Percentiles rank a stretch among this genome's conserved stretches.
These are phyloP conservation scores for Saccharomyces kudriavzevii DNA, from an alignment of 805 yeast genomes.

Conservation along the genomic window DNA sequence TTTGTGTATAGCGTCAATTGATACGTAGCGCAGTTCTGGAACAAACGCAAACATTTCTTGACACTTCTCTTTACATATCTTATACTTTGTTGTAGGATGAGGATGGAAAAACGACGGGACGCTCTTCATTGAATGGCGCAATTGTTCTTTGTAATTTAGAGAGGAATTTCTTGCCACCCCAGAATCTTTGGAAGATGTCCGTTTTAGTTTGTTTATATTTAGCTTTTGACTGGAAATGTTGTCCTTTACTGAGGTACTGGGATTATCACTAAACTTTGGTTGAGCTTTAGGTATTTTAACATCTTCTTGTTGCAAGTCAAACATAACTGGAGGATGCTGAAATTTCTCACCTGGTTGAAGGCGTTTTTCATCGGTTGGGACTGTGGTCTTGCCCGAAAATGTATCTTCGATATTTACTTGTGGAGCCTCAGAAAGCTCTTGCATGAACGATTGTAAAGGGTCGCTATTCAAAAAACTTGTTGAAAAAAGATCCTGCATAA, in stretches of 20 bases:
- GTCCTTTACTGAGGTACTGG: constrained; percentile 11
- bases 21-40: constrained; percentile 16
- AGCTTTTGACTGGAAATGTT: constrained; percentile 15
- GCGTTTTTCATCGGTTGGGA: neutral
- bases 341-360: constrained; percentile 2
- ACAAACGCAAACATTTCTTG: constrained; percentile 8
- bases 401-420: constrained; percentile 4
- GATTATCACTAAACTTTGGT: constrained; percentile 8
- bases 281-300: constrained; percentile 2
- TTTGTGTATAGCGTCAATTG: constrained; percentile 10
- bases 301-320: neutral
- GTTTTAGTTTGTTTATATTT: constrained; percentile 13
- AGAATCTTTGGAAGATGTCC: constrained; percentile 2
- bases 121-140: constrained; percentile 11
- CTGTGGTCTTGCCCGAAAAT: neutral
- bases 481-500: constrained; percentile 13
- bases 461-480: constrained; percentile 16
- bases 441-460: constrained; percentile 18
- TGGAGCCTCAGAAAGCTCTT: constrained; percentile 12
- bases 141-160: constrained; percentile 7
- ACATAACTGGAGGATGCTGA: neutral
- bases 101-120: constrained; percentile 17
- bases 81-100: constrained; percentile 16
- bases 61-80: constrained; percentile 10
- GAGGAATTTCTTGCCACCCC: neutral